These are phyloP conservation scores for Chlamydomonas sp. DNA, from an alignment of 139 green algal genomes.

Conservation along the genomic window DNA sequence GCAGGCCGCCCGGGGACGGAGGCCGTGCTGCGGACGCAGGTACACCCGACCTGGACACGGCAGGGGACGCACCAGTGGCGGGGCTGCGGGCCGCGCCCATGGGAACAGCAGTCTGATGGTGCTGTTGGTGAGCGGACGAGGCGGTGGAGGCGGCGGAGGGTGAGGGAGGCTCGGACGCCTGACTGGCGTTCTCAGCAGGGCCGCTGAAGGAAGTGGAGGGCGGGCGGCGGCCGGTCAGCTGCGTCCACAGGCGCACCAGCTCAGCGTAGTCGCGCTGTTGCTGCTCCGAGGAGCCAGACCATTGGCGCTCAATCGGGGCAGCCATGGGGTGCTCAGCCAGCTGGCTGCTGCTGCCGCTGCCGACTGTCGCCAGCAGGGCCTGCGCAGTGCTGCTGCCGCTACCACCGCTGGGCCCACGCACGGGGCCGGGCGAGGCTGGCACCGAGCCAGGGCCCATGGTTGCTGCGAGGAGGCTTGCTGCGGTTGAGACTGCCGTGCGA, in stretches of 20 bases:
- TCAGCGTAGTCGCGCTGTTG: slow-evolving; percentile 29
- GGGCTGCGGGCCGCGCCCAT: no score
- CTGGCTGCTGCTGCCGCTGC: neutral
- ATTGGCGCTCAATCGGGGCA: neutral
- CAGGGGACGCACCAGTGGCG: no score
- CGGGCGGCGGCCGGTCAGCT: slow-evolving; percentile 19
- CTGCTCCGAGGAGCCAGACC: slow-evolving; percentile 10
- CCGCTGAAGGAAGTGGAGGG: neutral
- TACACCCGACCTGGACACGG: no score
- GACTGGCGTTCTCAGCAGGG: neutral
- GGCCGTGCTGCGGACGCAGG: no score
- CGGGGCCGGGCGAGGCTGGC: no score
- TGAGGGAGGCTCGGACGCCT: neutral
- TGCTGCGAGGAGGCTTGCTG: no score
- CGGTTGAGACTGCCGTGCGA: no score
- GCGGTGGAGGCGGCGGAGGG: neutral
- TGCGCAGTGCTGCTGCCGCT: neutral
- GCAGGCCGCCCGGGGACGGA: no score
- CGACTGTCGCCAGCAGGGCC: neutral
- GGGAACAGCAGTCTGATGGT: no score
- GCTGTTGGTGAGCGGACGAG: neutral
- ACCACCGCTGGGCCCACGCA: no score
- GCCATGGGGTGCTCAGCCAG: slow-evolving; percentile 20
- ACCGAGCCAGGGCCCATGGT: no score
- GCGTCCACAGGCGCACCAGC: slow-evolving; percentile 29